These are phyloP conservation scores for Cymbopogon citratus DNA, from an alignment of 176 grass and related monocot genomes.

Conservation along the genomic window DNA sequence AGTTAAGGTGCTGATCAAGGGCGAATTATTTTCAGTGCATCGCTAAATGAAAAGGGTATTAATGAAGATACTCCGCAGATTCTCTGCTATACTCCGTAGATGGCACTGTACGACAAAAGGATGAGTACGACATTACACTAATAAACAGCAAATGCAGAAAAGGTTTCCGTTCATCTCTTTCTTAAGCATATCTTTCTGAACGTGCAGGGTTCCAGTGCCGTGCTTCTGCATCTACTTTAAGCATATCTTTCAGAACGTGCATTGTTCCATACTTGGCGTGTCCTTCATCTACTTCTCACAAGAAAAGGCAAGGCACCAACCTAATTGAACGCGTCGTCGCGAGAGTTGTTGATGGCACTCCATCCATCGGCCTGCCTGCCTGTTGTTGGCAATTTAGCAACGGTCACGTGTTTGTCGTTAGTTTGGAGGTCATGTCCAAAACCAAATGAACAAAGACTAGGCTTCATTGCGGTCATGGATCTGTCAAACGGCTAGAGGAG, in stretches of 20 bases:
- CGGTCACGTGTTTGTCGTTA: conserved; percentile 11
- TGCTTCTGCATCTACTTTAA: background rate
- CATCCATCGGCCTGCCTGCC: background rate
- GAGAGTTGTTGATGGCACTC: background rate
- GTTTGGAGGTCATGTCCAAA: background rate
- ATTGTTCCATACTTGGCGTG: background rate
- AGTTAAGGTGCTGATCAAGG: background rate
- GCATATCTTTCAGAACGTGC: background rate
- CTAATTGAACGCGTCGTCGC: background rate
- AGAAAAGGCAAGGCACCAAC: background rate
- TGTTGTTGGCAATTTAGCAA: background rate
- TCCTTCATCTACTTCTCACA: background rate
- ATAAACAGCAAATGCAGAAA: background rate
- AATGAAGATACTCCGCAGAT: background rate
- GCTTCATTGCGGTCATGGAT: background rate
- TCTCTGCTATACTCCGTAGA: background rate
- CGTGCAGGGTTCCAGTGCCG: background rate
- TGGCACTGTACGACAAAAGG: background rate
- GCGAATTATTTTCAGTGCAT: too few relatives aligned
- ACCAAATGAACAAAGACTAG: background rate
- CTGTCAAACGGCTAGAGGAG: conserved; percentile 14
- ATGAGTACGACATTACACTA: background rate
- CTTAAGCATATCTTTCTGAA: background rate
- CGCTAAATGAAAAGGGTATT: too few relatives aligned
- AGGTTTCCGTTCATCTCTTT: background rate